Conservation (phyloP, 371 early-diverging fungal species). For the Lichtheimia ramosa region DNA sequence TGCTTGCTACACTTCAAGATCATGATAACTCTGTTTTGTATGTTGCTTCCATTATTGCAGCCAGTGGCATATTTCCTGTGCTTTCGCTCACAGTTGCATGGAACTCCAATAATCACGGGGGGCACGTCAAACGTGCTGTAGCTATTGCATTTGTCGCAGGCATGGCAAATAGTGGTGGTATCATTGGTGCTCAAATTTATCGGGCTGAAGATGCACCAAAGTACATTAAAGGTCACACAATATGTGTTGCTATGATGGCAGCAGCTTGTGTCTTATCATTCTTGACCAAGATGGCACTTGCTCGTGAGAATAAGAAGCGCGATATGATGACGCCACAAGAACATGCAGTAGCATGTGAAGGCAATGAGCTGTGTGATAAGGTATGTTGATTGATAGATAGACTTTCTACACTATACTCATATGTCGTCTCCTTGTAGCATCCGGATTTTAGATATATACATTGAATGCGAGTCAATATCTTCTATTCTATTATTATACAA, state of each 20-base stretch:
- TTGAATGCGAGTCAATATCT: constrained; percentile 24
- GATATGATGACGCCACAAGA: constrained; percentile 32
- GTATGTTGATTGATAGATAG: constrained; percentile 8
- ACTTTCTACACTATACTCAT: neutral
- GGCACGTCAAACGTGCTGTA: constrained; percentile 64
- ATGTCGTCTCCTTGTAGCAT: constrained; percentile 23
- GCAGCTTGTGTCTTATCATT: constrained; percentile 34
- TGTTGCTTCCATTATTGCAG: constrained; percentile 50
- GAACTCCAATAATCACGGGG: constrained; percentile 64
- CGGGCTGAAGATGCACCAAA: constrained; percentile 56
- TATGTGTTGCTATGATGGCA: constrained; percentile 45
- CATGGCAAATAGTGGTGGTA: constrained; percentile 36
- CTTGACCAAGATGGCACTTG: constrained; percentile 37
- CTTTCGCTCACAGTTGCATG: constrained; percentile 60
- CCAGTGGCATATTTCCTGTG: constrained; percentile 52
- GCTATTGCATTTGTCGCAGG: constrained; percentile 58
- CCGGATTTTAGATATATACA: constrained; percentile 56
- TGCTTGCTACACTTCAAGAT: constrained; percentile 44
- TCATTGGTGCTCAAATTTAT: constrained; percentile 61
- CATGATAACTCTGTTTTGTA: constrained; percentile 24
- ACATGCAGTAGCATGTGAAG: constrained; percentile 36
- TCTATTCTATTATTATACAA: too few relatives aligned
- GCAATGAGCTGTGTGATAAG: constrained; percentile 52
- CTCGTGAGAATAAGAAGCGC: constrained; percentile 9
- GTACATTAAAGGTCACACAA: constrained; percentile 49